These are phyloP conservation scores for Diaporthe aspalathi DNA, from an alignment of 2,329 filamentous ascomycete species.

Conservation along the genomic window DNA sequence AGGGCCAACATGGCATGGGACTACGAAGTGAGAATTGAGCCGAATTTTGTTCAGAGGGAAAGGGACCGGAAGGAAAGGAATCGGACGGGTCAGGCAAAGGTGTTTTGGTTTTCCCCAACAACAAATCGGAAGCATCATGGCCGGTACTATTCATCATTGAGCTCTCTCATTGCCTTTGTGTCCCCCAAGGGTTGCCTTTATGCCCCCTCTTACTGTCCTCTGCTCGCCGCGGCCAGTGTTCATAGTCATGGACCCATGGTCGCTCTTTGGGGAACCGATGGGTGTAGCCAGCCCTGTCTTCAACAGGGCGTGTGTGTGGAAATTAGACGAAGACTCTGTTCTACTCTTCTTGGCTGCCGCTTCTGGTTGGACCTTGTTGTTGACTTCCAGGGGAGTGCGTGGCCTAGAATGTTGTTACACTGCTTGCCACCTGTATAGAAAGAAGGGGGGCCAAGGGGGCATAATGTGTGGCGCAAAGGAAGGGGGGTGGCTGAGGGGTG, in stretches of 20 bases:
- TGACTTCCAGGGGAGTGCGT: too few species aligned
- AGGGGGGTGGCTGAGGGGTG: neutral
- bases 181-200: neutral
- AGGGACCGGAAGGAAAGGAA: constrained; percentile 24
- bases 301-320: constrained; percentile 8
- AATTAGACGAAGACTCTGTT: constrained; percentile 17
- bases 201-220: neutral
- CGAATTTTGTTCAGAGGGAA: neutral
- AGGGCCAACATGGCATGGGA: neutral
- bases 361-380: too few species aligned
- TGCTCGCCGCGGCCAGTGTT: constrained; percentile 7
- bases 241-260: constrained; percentile 28
- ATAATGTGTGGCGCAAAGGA: constrained; percentile 1
- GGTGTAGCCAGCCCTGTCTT: neutral
- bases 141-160: constrained; percentile 33
- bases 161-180: constrained; percentile 33
- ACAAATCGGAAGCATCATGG: constrained; percentile 34
- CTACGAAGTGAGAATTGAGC: constrained; percentile 10
- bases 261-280: constrained; percentile 5
- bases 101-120: constrained; percentile 29
- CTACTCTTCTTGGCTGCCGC: constrained; percentile 30
- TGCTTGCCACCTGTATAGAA: neutral
- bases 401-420: too few species aligned
- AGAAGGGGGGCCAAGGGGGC: neutral
- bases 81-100: constrained; percentile 16